Base-by-base conservation (phyloP, 2,329 filamentous ascomycete species). In the Pseudocercospora fuligena region DNA sequence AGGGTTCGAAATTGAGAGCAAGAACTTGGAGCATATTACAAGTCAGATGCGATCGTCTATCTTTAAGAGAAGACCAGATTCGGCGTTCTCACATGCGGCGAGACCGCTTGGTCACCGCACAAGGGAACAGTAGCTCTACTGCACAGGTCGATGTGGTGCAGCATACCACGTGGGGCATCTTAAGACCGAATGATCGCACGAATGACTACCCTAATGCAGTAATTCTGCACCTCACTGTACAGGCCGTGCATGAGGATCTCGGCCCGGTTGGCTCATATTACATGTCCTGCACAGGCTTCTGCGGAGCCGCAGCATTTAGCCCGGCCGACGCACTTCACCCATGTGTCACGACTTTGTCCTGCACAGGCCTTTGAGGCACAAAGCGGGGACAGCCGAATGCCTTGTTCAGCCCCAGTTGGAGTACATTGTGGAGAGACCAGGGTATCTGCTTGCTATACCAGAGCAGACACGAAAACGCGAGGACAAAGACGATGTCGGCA, bases 361-460 rank as follows among this genome's bases (percentile, higher is more conserved):
- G 47, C 47, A 23, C 54, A 58, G 57, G 57, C 21, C 57, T 43
- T 5, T 21, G 57, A 21, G 57, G 57, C 21, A 31, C 57, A 60
- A 27, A 43, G 57, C 57, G 57, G 57, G 57, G 57, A n/a, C 51
- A 56, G 51, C 51, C 51, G 51, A 25, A 51, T 43, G 47, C 47
- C 19, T 14, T 16, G 23, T 19, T 14, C 14, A 9, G 11, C 47
- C 19, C 9, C 47, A 51, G 19, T 14, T 25, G 47, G 47, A 51
- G 47, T 23, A 5, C 27, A 56, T 56, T 27, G 51, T 31, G 51
- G 51, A 19, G 51, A 56, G 27, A 25, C 51, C 51, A 29, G 51
- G 51, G n/a, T n/a, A 27, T 16, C 51, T 56, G 14, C 12, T 29
- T 16, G 12, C 51, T 19, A 56, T 29, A 56, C 51, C 51, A 54